phyloP scores from a whole-genome alignment of 805 yeast genomes.

The Sugiyamaella smithiae region DNA sequence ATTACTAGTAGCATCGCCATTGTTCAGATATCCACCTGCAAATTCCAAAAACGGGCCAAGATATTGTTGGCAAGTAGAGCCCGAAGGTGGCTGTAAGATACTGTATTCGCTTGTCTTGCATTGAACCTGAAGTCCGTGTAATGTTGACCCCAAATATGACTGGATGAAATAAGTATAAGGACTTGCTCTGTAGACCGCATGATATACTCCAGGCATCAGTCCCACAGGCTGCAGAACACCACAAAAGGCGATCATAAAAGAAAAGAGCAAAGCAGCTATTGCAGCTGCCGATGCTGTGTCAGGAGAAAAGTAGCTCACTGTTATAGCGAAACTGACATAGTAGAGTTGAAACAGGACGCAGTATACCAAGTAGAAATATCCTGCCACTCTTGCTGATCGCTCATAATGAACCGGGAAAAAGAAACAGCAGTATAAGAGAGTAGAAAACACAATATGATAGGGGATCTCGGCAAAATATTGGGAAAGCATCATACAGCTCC shows the following conservation, averaged over 20 bases:
- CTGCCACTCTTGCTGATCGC: slow-evolving; percentile 48
- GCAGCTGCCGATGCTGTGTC: slow-evolving; percentile 67
- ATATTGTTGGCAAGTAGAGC: slow-evolving; percentile 63
- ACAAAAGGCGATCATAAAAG: slow-evolving; percentile 61
- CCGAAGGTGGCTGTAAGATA: slow-evolving; percentile 52
- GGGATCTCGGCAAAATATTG: slow-evolving; percentile 61
- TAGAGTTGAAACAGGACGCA: slow-evolving; percentile 50
- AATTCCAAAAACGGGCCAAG: slow-evolving; percentile 42
- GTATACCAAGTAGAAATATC: slow-evolving; percentile 49
- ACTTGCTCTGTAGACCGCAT: slow-evolving; percentile 72
- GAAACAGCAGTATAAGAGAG: slow-evolving; percentile 52
- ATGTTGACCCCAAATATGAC: slow-evolving; percentile 47
- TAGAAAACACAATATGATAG: slow-evolving; percentile 48
- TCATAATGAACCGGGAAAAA: slow-evolving; percentile 49
- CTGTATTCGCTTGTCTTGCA: slow-evolving; percentile 52
- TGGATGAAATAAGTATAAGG: slow-evolving; percentile 70
- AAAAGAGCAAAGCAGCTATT: slow-evolving; percentile 51
- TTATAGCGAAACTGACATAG: slow-evolving; percentile 51
- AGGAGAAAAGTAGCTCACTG: slow-evolving; percentile 57
- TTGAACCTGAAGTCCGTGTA: slow-evolving; percentile 50
- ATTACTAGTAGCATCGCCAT: slow-evolving; percentile 46
- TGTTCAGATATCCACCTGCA: slow-evolving; percentile 54
- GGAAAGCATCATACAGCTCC: slow-evolving; percentile 57
- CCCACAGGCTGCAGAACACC: slow-evolving; percentile 61
- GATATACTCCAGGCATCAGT: slow-evolving; percentile 79